Base-by-base conservation (phyloP, 2,329 filamentous ascomycete genomes). In the Botryosphaeria dothidea region DNA sequence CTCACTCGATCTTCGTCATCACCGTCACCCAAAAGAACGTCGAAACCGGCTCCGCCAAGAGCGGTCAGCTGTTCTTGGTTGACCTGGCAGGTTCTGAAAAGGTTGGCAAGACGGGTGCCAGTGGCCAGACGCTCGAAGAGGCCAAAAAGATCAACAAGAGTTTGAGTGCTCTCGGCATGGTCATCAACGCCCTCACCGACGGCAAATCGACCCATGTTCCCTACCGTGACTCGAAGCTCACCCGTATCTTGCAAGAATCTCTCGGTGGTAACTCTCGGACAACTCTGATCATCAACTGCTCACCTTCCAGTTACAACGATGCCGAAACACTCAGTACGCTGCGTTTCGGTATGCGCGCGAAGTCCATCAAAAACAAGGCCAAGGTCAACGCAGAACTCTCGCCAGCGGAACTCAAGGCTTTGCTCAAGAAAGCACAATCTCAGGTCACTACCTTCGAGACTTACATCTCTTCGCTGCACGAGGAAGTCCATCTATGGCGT, bases 121-220 rank as follows among this genome's bases (percentile, higher is more conserved):
- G 92, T 77, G 95, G 95, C 65, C 95, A 98, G 80, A 98, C 94
- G 4, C 84, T 99, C 48, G 95, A 98, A 79, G 95, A 99, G 78
- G 95, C 95, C 67, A 98, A 98, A 85, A 99, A 99, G 85, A 99
- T 99, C 86, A 99, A 99, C 86, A 98, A 98, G 86, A 97, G 93
- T 85, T 86, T 99, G 83, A 97, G 93, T 81, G 93, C 95, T 64
- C 85, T 99, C 67, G 95, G 95, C 73, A 98, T 97, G 93, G 95
- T 98, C 81, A 99, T 99, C 85, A 98, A 98, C 80, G 88, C 93
- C 62, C 82, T 99, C 72, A 97, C 95, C 2, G 95, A 98, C 77
- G 94, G 93, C 75, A 97, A 96, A 91, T 97, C 93, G 46, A 93
- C 91, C 51, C 93, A 98, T 74, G 86, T 99, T 69, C 95, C 95